Base-by-base conservation (phyloP, 768 basidiomycete genomes). In the Coprinellus aureogranulatus region DNA sequence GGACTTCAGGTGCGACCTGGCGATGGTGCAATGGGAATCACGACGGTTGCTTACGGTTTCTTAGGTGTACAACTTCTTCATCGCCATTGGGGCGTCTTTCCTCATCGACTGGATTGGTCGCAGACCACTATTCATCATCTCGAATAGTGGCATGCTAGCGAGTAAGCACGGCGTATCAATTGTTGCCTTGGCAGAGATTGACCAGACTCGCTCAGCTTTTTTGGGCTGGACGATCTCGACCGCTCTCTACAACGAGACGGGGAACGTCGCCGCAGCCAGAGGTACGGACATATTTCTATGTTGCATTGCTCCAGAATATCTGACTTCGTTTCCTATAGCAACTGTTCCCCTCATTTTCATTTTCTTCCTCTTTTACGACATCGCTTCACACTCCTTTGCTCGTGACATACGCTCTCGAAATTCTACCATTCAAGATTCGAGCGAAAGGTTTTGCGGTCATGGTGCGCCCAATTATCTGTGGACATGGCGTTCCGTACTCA, bases 381-480 rank as follows among this genome's bases (percentile, higher is more conserved):
- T 92, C 56, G 88, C 88, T 26, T 92, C n/a, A 91, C 67, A 87
- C 86, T 1, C 90, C 92, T 4, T 80, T 93, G 71, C 74, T 89
- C 25, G 73, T 81, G 18, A 75, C 77, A 4, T 81, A 84, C 62
- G 79, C 81, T 5, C 74, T 93, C 57, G 93, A 94, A 68, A 92
- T 94, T 61, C 70, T 94, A 3, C 92, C 91, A 0, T 91, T 84
- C 71, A 79, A 76, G 58, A 85, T 93, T 58, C 85, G 92, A 52
- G 91, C 91, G 10, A 90, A 86, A 64, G 90, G 90, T 0, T 87
- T 90, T 59, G 85, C 89, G 6, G 67, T 89, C 34, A 89, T 91
- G 86, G 86, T 85, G 58, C 16, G 77, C 66, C 14, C 18, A 11
- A 48, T 12, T 6, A 26, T 20, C 39, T 26, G n/a, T n/a, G n/a